Conservation (phyloP, 352 stramenopile species). For the Globisporangium abappressorium region DNA sequence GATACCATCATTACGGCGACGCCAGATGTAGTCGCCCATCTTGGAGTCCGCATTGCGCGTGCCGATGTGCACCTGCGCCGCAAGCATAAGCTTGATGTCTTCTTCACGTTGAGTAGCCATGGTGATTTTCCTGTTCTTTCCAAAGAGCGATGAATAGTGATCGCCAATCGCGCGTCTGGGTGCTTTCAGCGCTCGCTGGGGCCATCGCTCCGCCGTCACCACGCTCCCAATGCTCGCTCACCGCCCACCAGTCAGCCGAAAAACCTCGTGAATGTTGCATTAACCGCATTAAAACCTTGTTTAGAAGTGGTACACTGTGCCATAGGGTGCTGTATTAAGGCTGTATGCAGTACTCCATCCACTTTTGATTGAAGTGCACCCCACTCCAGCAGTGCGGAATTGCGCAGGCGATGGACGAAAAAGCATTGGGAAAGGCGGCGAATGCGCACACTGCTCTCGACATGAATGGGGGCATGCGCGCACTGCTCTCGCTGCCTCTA, state of each 20-base stretch:
- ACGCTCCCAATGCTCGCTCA: constrained; percentile 3
- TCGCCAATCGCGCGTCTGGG: background rate
- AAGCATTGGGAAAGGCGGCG: constrained; percentile 2
- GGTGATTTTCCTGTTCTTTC: constrained; percentile 46
- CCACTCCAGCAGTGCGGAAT: background rate
- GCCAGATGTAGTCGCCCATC: constrained; percentile 99
- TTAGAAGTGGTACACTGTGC: background rate
- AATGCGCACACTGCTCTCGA: background rate
- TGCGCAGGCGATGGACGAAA: background rate
- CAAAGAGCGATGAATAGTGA: constrained; percentile 62
- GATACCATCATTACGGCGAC: constrained; percentile 97
- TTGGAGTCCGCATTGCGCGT: constrained; percentile 98
- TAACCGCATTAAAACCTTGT: background rate
- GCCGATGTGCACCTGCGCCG: constrained; percentile 99
- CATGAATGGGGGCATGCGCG: background rate
- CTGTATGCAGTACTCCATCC: background rate
- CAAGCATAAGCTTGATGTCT: constrained; percentile 99
- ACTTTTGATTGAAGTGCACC: background rate
- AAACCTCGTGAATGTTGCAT: constrained; percentile 4
- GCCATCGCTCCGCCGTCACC: background rate
- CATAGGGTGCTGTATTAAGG: background rate
- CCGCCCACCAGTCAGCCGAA: constrained; percentile 9
- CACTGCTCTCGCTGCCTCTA: background rate
- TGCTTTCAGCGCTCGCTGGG: background rate
- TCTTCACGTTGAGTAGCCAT: constrained; percentile 94